Conservation (phyloP, 192 early-diverging fungal species). For the Fimicolochytrium jonesii region DNA sequence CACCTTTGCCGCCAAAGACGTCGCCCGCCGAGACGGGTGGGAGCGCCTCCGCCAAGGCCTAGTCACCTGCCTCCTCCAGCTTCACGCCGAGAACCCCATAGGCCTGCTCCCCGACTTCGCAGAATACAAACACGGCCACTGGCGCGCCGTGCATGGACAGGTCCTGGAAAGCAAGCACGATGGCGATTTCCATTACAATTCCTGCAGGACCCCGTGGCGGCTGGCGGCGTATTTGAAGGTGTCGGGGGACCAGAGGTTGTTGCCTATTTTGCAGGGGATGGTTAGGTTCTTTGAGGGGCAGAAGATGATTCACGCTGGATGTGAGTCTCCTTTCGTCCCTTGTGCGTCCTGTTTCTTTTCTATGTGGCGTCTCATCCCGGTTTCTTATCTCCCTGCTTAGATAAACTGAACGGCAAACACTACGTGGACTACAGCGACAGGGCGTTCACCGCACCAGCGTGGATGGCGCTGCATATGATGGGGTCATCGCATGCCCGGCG, state of each 20-base stretch:
- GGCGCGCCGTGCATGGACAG: slow-evolving; percentile 2
- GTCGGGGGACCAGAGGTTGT: not conserved
- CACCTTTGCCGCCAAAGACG: not conserved
- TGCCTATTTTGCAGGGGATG: not conserved
- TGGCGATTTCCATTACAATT: slow-evolving; percentile 14
- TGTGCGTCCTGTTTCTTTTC: no score
- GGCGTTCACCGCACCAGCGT: slow-evolving; percentile 1
- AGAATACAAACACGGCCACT: not conserved
- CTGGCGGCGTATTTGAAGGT: not conserved
- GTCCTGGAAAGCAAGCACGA: slow-evolving; percentile 6
- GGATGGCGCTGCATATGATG: not conserved
- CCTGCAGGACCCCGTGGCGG: not conserved
- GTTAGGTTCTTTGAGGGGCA: not conserved
- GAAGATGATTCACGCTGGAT: not conserved
- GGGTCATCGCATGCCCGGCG: not conserved
- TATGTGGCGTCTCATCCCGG: no score
- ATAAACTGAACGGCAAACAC: not conserved
- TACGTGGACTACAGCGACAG: slow-evolving; percentile 5
- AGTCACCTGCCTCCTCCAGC: not conserved
- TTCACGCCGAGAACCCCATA: not conserved
- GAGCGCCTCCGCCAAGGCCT: not conserved
- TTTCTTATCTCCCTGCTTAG: no score
- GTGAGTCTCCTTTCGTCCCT: no score
- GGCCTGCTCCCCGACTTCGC: slow-evolving; percentile 2
- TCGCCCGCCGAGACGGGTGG: not conserved